Evolutionary conservation across 306 rosid species (phyloP).

Genomic region (Cucurbita pepo): DNA sequence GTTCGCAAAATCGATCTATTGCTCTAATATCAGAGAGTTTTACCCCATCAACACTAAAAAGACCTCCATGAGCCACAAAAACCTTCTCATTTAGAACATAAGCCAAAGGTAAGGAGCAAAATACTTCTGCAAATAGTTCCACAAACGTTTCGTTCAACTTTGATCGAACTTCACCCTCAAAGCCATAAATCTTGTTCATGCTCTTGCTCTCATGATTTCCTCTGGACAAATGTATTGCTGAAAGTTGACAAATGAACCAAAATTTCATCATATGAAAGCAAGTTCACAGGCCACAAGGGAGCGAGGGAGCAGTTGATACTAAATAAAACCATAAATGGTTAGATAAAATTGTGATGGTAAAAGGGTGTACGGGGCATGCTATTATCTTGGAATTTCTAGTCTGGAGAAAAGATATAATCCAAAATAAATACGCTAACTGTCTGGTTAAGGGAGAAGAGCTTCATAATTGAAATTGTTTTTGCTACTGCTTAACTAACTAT

Average conservation of each 20-base stretch:
- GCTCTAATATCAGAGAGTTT: conserved; percentile 71
- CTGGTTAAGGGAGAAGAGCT: not conserved
- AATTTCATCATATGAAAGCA: not conserved
- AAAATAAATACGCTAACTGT: not conserved
- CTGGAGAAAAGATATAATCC: not conserved
- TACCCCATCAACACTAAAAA: conserved; percentile 94
- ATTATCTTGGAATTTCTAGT: not conserved
- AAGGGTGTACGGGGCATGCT: not conserved
- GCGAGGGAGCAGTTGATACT: not conserved
- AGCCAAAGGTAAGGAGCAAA: conserved; percentile 85
- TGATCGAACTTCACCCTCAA: conserved; percentile 95
- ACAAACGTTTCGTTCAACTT: conserved; percentile 79
- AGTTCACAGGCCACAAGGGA: not conserved
- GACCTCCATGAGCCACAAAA: conserved; percentile 96
- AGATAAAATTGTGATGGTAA: not conserved
- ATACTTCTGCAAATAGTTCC: conserved; percentile 92
- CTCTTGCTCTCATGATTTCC: conserved; percentile 99
- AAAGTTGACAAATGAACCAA: conserved; percentile 7
- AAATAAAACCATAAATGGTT: not conserved
- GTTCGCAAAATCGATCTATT: conserved; percentile 94
- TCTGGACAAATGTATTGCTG: conserved; percentile 90
- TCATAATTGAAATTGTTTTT: not conserved
- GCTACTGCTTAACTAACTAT: not conserved
- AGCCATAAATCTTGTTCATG: conserved; percentile 99
- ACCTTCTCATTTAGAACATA: conserved; percentile 78